Base-by-base conservation (phyloP, 352 stramenopile species). In the Phytophthora gonapodyides region DNA sequence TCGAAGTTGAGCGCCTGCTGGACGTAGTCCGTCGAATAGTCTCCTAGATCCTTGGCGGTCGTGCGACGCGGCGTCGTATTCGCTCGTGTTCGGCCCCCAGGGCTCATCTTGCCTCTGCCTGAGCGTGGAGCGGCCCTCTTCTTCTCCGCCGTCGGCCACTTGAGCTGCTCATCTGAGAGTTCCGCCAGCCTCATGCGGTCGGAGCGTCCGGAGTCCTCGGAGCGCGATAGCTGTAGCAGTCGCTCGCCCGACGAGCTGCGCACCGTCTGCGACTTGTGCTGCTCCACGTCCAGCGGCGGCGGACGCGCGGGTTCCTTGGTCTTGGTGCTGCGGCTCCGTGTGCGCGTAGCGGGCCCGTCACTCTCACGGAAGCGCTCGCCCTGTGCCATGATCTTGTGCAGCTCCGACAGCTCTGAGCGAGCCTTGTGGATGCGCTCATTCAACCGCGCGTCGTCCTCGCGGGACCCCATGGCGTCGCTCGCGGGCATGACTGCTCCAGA, bases 121-220 rank as follows among this genome's bases (percentile, higher is more conserved):
- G 54, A 47, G 36, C 35, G 47, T 31, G 24, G 19, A 45, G 21
- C 45, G 24, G 40, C 19, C n/a, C n/a, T n/a, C 11, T 73, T 51
- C 9, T 65, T 67, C 27, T 66, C 58, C 5, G 67, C 55, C 2
- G 64, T 65, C 2, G 79, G 49, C 48, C 80, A 76, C 45, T 84
- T 73, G 36, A 80, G 79, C 31, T 83, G 78, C 44, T 88, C 76
- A 49, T 91, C 77, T 54, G 81, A 91, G 16, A 95, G 74, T 44
- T 95, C 86, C 5, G 84, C 82, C 2, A 93, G 61, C 16, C 70
- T 54, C 86, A 95, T 93, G 40, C 86, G 84, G 50, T 95, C 82
- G 7, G 70, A 84, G 46, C 82, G 76, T 11, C 40, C 41, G 24
- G 49, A 38, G 44, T 84, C 67, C 53, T 89, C 73, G 0, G 69